Evolutionary conservation across 805 yeast genomes (phyloP).

Genomic region (Ogataea paraovalis): DNA sequence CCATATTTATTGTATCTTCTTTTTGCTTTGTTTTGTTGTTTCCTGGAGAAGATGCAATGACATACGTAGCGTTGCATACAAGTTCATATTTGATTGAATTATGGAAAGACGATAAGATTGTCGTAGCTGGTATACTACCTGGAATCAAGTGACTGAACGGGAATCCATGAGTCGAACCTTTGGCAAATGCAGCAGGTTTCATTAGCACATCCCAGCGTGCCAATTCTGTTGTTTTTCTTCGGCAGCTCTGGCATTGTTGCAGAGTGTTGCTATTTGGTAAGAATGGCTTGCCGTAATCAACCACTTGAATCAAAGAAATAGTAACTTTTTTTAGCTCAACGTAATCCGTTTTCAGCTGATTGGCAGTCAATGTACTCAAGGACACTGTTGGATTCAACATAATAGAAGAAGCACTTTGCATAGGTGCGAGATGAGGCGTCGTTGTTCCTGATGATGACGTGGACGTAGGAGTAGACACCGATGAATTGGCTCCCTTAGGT

Average conservation of each 20-base stretch:
- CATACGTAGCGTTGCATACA: conserved; percentile 52
- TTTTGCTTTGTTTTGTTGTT: conserved; percentile 8
- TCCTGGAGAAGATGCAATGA: conserved; percentile 20
- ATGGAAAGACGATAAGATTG: conserved; percentile 51
- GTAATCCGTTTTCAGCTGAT: conserved; percentile 33
- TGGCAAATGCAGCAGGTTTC: conserved; percentile 50
- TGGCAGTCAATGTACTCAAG: conserved; percentile 14
- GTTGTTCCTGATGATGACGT: neutral
- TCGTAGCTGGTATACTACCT: conserved; percentile 81
- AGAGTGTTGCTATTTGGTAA: conserved; percentile 47
- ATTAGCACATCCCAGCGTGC: conserved; percentile 87
- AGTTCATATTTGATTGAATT: conserved; percentile 69
- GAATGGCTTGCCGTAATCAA: conserved; percentile 65
- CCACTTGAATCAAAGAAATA: conserved; percentile 67
- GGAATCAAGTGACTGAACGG: conserved; percentile 90
- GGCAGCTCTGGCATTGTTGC: conserved; percentile 56
- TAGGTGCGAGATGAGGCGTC: conserved; percentile 4
- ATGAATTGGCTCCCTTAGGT: conserved; percentile 5
- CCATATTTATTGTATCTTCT: conserved; percentile 37
- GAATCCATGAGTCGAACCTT: conserved; percentile 70
- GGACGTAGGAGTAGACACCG: neutral
- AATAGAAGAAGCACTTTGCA: neutral
- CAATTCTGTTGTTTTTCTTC: conserved; percentile 50
- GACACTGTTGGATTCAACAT: conserved; percentile 19
- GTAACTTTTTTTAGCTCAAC: conserved; percentile 55